Evolutionary conservation across 1,139 yeast genomes (phyloP).

Genomic region (Kodamaea arcana): DNA sequence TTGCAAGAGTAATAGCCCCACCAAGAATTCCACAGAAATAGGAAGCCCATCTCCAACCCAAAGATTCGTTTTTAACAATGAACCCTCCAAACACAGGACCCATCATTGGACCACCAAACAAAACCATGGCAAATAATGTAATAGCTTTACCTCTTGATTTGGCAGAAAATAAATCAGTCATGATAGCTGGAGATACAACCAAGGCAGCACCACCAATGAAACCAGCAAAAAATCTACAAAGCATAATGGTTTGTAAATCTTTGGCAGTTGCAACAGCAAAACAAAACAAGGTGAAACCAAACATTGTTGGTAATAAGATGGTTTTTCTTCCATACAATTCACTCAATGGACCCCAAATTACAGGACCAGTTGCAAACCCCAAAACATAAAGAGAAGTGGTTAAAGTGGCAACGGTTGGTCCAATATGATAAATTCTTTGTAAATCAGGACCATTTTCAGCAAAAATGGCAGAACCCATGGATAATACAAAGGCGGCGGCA

Average conservation of each 20-base stretch:
- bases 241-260: conserved; percentile 65
- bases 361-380: conserved; percentile 82
- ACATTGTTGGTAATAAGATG: conserved; percentile 49
- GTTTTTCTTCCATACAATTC: conserved; percentile 69
- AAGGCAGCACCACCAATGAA: conserved; percentile 75
- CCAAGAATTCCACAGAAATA: conserved; percentile 53
- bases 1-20: conserved; percentile 25
- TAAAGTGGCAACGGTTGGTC: conserved; percentile 53
- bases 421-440: conserved; percentile 44
- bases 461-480: conserved; percentile 63
- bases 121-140: conserved; percentile 59
- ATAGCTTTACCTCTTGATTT: conserved; percentile 64
- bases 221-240: conserved; percentile 75
- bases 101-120: conserved; percentile 70
- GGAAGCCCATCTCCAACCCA: conserved; percentile 59
- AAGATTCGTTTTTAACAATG: conserved; percentile 17
- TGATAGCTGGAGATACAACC: conserved; percentile 79
- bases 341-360: conserved; percentile 76
- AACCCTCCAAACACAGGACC: conserved; percentile 56
- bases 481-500: conserved; percentile 39
- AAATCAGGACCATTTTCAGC: conserved; percentile 47
- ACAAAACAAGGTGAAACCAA: conserved; percentile 56
- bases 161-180: conserved; percentile 70
- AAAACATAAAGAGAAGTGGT: conserved; percentile 70
- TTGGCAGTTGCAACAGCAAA: conserved; percentile 73